Percentiles rank a stretch among this genome's conserved stretches.
These are phyloP conservation scores for Yamadazyma kitorensis DNA, from an alignment of 805 yeast species.

Conservation along the genomic window DNA sequence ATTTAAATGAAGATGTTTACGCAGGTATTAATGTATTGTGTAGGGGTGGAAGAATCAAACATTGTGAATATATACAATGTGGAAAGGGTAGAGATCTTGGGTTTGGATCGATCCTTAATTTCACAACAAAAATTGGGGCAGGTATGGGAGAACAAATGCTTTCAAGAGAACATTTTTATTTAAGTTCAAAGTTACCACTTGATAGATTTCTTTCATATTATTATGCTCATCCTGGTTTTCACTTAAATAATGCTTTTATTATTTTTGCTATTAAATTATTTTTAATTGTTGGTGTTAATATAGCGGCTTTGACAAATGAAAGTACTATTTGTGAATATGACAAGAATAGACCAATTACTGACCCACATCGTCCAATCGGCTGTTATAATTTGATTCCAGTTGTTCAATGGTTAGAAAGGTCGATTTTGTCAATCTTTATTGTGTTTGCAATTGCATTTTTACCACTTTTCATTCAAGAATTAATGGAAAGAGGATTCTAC, in stretches of 20 bases:
- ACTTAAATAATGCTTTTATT: slow-evolving; percentile 75
- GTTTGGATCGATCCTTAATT: slow-evolving; percentile 80
- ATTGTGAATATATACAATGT: slow-evolving; percentile 85
- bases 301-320: slow-evolving; percentile 73
- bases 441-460: slow-evolving; percentile 78
- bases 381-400: slow-evolving; percentile 75
- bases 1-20: slow-evolving; percentile 82
- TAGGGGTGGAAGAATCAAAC: slow-evolving; percentile 86
- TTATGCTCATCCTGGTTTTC: slow-evolving; percentile 88
- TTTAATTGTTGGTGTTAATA: slow-evolving; percentile 65
- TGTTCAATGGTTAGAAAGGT: slow-evolving; percentile 79
- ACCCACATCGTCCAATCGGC: slow-evolving; percentile 61
- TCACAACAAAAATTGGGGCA: slow-evolving; percentile 86
- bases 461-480: slow-evolving; percentile 76
- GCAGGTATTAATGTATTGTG: slow-evolving; percentile 83
- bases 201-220: slow-evolving; percentile 81
- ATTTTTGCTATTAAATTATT: slow-evolving; percentile 72
- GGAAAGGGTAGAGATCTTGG: slow-evolving; percentile 91
- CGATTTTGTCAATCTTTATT: slow-evolving; percentile 75
- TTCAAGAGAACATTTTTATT: slow-evolving; percentile 77
- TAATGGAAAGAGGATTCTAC: slow-evolving; percentile 80
- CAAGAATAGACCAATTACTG: slow-evolving; percentile 64
- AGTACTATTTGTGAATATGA: slow-evolving; percentile 66
- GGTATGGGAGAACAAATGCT: slow-evolving; percentile 93
- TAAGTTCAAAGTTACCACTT: slow-evolving; percentile 77